Conservation (phyloP, 352 stramenopile species). For the Globisporangium spinosum region DNA sequence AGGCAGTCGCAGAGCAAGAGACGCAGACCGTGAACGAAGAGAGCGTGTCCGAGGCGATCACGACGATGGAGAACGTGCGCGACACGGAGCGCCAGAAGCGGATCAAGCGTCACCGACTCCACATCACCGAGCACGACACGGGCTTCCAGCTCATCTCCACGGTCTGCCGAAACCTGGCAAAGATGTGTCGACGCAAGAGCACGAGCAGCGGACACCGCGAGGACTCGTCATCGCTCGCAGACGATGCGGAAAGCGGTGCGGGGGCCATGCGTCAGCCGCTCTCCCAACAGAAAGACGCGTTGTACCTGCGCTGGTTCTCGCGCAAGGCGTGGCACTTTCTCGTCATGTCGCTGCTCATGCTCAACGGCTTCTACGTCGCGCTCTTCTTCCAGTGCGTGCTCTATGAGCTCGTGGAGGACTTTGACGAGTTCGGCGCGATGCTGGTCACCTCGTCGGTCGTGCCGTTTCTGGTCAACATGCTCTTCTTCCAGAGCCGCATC, state of each 20-base stretch:
- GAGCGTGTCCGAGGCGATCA: conserved; percentile 24
- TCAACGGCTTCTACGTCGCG: conserved; percentile 69
- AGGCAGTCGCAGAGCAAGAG: conserved; percentile 22
- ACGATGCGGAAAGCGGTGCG: not conserved
- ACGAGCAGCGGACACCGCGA: not conserved
- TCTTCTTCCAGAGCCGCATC: conserved; percentile 57
- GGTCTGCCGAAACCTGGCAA: conserved; percentile 10
- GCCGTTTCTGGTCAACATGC: conserved; percentile 51
- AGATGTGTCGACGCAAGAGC: not conserved
- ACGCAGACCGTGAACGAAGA: conserved; percentile 16
- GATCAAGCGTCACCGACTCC: not conserved
- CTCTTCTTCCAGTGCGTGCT: conserved; percentile 61
- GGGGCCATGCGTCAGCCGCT: not conserved
- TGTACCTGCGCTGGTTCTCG: conserved; percentile 46
- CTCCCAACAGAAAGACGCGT: not conserved
- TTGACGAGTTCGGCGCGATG: conserved; percentile 19
- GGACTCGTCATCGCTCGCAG: not conserved
- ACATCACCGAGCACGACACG: conserved; percentile 19
- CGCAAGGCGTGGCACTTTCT: conserved; percentile 63
- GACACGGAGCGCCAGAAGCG: conserved; percentile 11
- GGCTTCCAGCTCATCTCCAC: conserved; percentile 31
- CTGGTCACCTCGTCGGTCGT: conserved; percentile 28
- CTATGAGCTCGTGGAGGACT: conserved; percentile 39
- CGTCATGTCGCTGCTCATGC: conserved; percentile 56
- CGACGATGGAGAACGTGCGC: conserved; percentile 23